Evolutionary conservation across 2,329 filamentous ascomycete species (phyloP).

Genomic region (Exophiala spinifera): DNA sequence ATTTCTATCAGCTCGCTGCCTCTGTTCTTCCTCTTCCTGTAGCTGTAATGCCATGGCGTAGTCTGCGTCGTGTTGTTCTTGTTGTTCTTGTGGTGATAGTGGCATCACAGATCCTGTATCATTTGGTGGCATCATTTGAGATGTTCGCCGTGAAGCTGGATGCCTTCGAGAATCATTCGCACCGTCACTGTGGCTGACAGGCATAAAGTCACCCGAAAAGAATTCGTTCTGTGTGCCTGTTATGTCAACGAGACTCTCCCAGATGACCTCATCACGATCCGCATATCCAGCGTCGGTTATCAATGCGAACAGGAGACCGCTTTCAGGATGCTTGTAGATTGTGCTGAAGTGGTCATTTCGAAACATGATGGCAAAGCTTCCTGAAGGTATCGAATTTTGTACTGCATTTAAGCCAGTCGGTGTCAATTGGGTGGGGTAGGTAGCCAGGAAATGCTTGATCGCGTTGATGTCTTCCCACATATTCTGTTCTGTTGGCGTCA

Average conservation of each 20-base stretch:
- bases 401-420: slow-evolving; percentile 75
- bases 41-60: slow-evolving; percentile 87
- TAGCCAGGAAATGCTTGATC: slow-evolving; percentile 76
- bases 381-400: slow-evolving; percentile 65
- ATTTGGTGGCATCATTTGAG: slow-evolving; percentile 17
- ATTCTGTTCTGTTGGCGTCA: slow-evolving; percentile 71
- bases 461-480: slow-evolving; percentile 77
- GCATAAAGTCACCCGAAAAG: slow-evolving; percentile 83
- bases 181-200: slow-evolving; percentile 61
- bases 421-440: slow-evolving; percentile 83
- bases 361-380: slow-evolving; percentile 85
- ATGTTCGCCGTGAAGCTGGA: slow-evolving; percentile 19
- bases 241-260: slow-evolving; percentile 89
- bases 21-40: slow-evolving; percentile 81
- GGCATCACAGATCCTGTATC: slow-evolving; percentile 15
- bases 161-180: slow-evolving; percentile 15
- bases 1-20: slow-evolving; percentile 24
- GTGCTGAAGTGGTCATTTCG: slow-evolving; percentile 97
- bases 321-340: slow-evolving; percentile 80
- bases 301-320: slow-evolving; percentile 71
- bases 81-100: slow-evolving; percentile 51
- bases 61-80: slow-evolving; percentile 68
- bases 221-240: slow-evolving; percentile 80
- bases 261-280: slow-evolving; percentile 84
- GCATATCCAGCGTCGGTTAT: slow-evolving; percentile 93